These are phyloP conservation scores for Cymbopogon flexuosus DNA, from an alignment of 202 grass and related monocot species.

Conservation along the genomic window DNA sequence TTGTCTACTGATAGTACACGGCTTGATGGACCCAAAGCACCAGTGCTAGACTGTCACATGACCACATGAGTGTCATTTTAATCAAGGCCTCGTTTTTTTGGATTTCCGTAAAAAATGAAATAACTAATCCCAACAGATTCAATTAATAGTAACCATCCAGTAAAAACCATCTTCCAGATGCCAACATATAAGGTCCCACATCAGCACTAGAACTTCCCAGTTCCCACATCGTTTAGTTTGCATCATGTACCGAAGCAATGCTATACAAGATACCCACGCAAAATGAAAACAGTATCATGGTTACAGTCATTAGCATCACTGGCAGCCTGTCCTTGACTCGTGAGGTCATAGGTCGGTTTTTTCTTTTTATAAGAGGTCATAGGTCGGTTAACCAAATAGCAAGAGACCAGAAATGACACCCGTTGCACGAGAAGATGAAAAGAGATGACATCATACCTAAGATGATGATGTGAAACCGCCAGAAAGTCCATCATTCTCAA, in stretches of 20 bases:
- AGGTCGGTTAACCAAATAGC: background rate
- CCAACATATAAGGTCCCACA: background rate
- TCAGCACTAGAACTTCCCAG: background rate
- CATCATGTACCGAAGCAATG: background rate
- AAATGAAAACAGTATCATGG: background rate
- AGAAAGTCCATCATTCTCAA: slow-evolving; percentile 24
- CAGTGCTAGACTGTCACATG: background rate
- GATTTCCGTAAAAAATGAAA: background rate
- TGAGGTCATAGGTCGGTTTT: background rate
- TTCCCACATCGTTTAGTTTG: background rate
- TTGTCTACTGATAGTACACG: background rate
- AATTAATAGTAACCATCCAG: background rate
- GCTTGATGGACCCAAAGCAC: background rate
- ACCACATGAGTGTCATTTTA: background rate
- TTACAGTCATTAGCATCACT: background rate
- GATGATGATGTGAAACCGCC: slow-evolving; percentile 16
- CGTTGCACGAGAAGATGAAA: background rate
- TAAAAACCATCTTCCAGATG: background rate
- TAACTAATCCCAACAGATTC: background rate
- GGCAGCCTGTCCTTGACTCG: background rate
- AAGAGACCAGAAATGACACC: background rate
- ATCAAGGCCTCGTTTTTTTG: background rate
- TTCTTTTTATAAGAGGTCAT: no score
- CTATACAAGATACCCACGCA: background rate
- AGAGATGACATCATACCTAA: slow-evolving; percentile 28